Base-by-base conservation (phyloP, 2,329 filamentous ascomycete genomes). In the Colletotrichum chrysophilum region DNA sequence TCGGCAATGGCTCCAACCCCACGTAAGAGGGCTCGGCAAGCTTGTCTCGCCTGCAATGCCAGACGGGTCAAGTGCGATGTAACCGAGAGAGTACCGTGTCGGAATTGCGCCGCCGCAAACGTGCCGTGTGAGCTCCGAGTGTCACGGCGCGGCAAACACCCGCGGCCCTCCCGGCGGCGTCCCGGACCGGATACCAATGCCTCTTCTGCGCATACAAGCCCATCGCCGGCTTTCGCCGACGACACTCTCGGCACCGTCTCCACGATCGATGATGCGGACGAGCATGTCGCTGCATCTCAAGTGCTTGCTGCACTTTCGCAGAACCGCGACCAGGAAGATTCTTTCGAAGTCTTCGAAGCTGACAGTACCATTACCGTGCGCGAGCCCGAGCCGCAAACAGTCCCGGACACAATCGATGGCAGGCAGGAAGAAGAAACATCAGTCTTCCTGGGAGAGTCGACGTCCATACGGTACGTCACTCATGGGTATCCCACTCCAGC, bases 21-120 rank as follows among this genome's bases (percentile, higher is more conserved):
- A 21, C 81, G 82, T 67, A 80, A 80, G 32, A 80, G 83, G 32
- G 83, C 83, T 8, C 84, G 83, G 70, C 83, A 83, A 68, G 83
- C 83, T 24, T 84, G 83, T 72, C 81, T 81, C 60, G 78, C 81
- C 61, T 85, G 83, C 79, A 84, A 85, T 77, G 74, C 79, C 43
- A 80, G 83, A 10, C 79, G 83, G 13, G 82, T 85, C 56, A 80
- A 79, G n/a, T 85, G 83, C 78, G 80, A 85, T 77, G 83, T 84
- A 60, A 84, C 79, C 30, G 82, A 84, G 70, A 74, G 71, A 21
- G 79, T 82, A 52, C 83, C 83, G 14, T 85, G 83, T 76, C 74
- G 79, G 24, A 84, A 85, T 34, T 85, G 83, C 69, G 71, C 74
- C 34, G 55, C 75, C 8, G 78, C 81, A 4, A 78, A 80, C 3